Evolutionary conservation across 331 rosid species (phyloP), one percentile per base, ranked within the genome.

Genomic region (Saraca asoca): DNA sequence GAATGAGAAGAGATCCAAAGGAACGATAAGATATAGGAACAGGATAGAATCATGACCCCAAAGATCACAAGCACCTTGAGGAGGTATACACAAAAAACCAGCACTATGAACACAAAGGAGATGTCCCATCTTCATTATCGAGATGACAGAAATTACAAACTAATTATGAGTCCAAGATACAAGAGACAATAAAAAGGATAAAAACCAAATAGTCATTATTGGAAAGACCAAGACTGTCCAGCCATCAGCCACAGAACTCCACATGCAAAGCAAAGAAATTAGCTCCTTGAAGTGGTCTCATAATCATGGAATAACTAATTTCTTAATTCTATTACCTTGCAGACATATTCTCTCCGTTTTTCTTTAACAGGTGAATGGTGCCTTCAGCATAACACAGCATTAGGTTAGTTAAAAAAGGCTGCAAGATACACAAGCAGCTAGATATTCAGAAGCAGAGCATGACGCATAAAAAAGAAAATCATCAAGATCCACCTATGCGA

Each of bases 321-420:
- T 81, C 80, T 81, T 42, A 66, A 58, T 73, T 86, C 75, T 66
- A 83, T 90, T 94, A 94, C 99, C 99, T 94, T 94, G 97, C 97
- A 90, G 89, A 86, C 86, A 94, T 90, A 94, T 53, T 90, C 99
- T 85, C 99, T 94, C 83, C 97, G 79, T 85, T 90, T 94, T 79
- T 94, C 99, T 88, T 86, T 90, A 88, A 88, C 89, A 64, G 97
- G 97, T 87, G 99, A 88, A 76, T 80, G 99, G 80, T 81, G 96
- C 99, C 99, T 94, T 94, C 99, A 94, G 95, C 84, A 90, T 84
- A 86, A 88, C 86, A 94, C 92, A 90, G 86, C 89, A 94, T 78
- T 78, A 68, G 77, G 97, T 94, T 89, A 91, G 98, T 85, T 75
- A 84, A 55, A 90, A 77, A 56, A 78, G 80, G 89, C 88, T 75